phyloP scores from a whole-genome alignment of 192 early-diverging fungal genomes.

The Obelidium mucronatum region DNA sequence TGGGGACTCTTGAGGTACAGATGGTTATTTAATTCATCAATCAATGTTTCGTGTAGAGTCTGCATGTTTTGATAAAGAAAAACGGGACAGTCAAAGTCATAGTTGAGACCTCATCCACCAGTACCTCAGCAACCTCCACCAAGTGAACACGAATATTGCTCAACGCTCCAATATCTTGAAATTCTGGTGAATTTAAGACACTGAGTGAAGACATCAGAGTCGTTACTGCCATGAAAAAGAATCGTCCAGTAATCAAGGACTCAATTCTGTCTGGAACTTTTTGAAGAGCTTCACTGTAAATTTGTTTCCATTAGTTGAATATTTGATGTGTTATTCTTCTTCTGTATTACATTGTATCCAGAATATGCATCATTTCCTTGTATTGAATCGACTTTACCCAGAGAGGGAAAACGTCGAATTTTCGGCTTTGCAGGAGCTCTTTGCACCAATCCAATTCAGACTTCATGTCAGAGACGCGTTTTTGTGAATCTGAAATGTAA shows the following conservation, averaged over 20 bases:
- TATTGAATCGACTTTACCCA: conserved; percentile 66
- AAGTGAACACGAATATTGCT: conserved; percentile 50
- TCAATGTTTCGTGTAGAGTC: conserved; percentile 56
- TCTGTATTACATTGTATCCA: conserved; percentile 53
- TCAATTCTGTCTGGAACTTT: conserved; percentile 55
- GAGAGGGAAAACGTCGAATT: conserved; percentile 67
- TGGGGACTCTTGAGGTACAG: conserved; percentile 63
- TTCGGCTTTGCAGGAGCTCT: conserved; percentile 62
- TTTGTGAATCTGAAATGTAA: conserved; percentile 47
- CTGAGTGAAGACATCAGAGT: conserved; percentile 44
- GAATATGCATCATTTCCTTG: conserved; percentile 66
- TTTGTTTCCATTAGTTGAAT: too few species aligned
- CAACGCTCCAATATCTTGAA: conserved; percentile 59
- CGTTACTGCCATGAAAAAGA: conserved; percentile 57
- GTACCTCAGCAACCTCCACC: conserved; percentile 45
- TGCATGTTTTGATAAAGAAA: conserved; percentile 25
- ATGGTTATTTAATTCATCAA: conserved; percentile 66
- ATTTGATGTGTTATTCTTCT: background rate
- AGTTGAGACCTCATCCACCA: too few species aligned
- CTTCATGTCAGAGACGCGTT: conserved; percentile 51
- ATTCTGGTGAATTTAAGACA: conserved; percentile 51
- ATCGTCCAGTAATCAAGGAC: conserved; percentile 54
- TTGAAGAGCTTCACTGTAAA: conserved; percentile 62
- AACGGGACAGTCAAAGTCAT: too few species aligned
- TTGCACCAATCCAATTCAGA: conserved; percentile 53